A percentile compares a stretch with the other conserved stretches of the same genome.
Conservation (phyloP, 768 basidiomycete species). For the Kwoniella bestiolae region DNA sequence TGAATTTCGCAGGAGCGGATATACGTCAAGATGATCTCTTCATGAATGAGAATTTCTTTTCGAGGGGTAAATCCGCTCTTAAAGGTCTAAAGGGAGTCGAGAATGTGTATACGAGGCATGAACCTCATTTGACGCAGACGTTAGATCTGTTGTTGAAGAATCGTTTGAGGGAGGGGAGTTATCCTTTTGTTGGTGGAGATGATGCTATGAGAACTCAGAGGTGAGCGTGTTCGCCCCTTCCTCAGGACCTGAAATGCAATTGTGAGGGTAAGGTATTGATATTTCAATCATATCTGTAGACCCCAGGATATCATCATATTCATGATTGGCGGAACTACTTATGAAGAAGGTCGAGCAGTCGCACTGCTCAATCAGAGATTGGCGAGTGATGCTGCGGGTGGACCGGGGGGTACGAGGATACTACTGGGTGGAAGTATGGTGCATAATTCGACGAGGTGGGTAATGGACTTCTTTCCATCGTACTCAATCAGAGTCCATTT, state of each 20-base stretch:
- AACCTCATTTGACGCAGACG: constrained; percentile 89
- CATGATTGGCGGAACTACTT: constrained; percentile 94
- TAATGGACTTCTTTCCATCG: not conserved
- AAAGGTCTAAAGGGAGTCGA: constrained; percentile 98
- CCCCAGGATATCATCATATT: constrained; percentile 96
- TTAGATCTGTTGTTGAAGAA: constrained; percentile 87
- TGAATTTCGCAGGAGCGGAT: constrained; percentile 92
- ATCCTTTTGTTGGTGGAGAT: constrained; percentile 81
- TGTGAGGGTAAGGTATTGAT: constrained; percentile 15
- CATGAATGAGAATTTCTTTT: constrained; percentile 90
- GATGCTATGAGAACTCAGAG: constrained; percentile 65
- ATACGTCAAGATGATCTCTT: constrained; percentile 97
- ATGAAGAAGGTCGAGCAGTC: constrained; percentile 87
- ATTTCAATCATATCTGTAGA: constrained; percentile 59
- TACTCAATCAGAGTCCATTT: no score
- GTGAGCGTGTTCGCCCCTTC: no score
- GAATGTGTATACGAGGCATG: constrained; percentile 98
- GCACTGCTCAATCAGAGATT: constrained; percentile 83
- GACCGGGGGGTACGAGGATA: constrained; percentile 69
- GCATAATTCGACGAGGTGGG: constrained; percentile 89
- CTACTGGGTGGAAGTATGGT: constrained; percentile 92
- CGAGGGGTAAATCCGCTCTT: constrained; percentile 88
- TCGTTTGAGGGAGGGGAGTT: constrained; percentile 79
- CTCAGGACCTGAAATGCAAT: no score
- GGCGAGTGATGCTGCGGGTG: constrained; percentile 55